Evolutionary conservation across 2,329 filamentous ascomycete genomes (phyloP).

Genomic region (Grosmannia huntii): DNA sequence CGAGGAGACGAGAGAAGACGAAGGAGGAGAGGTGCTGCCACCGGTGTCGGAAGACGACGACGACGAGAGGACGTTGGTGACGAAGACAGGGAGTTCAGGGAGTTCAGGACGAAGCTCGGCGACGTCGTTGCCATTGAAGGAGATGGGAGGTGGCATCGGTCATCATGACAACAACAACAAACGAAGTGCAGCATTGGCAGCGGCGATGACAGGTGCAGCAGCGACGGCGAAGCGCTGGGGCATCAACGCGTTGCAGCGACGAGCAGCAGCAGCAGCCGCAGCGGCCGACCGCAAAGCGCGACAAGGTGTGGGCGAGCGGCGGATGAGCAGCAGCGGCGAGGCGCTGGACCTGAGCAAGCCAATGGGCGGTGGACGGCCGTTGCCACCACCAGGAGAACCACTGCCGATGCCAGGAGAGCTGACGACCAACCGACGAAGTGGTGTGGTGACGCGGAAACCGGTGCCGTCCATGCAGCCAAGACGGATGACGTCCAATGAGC

Average conservation of each 20-base stretch:
- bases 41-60: no score
- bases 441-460: neutral
- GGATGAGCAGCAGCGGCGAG: constrained; percentile 7
- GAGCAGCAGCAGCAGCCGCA: constrained; percentile 7
- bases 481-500: no score
- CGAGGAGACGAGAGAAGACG: no score
- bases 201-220: constrained; percentile 41
- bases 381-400: constrained; percentile 70
- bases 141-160: neutral
- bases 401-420: constrained; percentile 47
- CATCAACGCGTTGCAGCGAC: constrained; percentile 39
- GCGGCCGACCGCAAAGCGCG: constrained; percentile 5
- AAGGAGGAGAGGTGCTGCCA: no score
- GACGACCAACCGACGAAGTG: neutral
- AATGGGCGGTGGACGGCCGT: constrained; percentile 69
- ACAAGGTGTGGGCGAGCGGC: neutral
- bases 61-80: neutral
- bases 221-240: constrained; percentile 46
- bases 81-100: neutral
- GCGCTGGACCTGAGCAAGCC: constrained; percentile 45
- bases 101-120: neutral
- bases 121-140: neutral
- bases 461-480: neutral
- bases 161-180: constrained; percentile 18
- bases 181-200: constrained; percentile 32